Evolutionary conservation across 305 asterid genomes (phyloP), one percentile per base, ranked within the genome.

Genomic region (Solanum aculeatissimum): DNA sequence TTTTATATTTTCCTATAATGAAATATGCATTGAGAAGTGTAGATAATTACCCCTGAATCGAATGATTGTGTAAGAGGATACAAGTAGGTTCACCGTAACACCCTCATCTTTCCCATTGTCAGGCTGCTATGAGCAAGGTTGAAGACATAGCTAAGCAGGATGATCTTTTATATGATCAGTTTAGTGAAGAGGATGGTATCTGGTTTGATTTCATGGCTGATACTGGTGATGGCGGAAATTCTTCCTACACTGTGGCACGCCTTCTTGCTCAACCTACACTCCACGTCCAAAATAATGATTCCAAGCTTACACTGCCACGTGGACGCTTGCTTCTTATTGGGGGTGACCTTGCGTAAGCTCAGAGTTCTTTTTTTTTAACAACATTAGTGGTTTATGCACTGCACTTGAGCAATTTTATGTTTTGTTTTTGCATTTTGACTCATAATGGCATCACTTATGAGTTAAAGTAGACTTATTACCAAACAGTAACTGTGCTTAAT

Each of bases 201-300:
- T 97, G 99, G 99, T 97, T 97, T 87, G 99, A 97, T 89, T 97
- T 97, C 86, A 97, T 97, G 99, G 98, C 99, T 53, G 99, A 97
- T 88, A 97, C 99, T 21, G 99, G 99, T 58, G 99, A 97, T 83
- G 98, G 99, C 75, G 99, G 99, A 60, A 97, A 97, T 89, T 92
- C 99, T 86, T 91, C 98, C 19, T 97, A 95, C 86, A 87, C 92
- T 88, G 97, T 97, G 82, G 98, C 99, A 23, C 90, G 93, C 62
- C 98, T 97, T 89, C 97, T 97, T 65, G 99, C 99, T 87, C 98
- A 97, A 89, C 98, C 99, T 83, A 91, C 90, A 27, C 83, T 97
- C 86, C 86, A 89, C 88, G 89, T 91, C 85, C 93, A 86, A 65
- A 84, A 71, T 86, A 84, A 91, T 87, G 93, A 88, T 86, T 93